Percentiles rank a stretch among this genome's conserved stretches.
phyloP scores from a whole-genome alignment of 148 eudicot species.

The Diospyros lotus region DNA sequence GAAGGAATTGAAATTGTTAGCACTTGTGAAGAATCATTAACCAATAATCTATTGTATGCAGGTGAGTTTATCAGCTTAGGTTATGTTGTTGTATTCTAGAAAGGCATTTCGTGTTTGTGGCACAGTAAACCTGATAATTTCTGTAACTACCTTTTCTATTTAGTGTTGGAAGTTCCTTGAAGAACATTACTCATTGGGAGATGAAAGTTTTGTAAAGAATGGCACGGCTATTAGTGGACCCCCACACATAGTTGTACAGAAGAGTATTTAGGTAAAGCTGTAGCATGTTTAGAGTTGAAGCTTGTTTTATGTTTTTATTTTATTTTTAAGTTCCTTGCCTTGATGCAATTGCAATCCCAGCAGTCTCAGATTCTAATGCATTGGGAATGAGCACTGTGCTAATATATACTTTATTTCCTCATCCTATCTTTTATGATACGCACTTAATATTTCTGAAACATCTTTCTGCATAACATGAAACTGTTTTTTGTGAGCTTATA shows the following conservation, averaged over 20 bases:
- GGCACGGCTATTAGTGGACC: not conserved
- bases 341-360: not conserved
- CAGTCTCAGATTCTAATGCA: not conserved
- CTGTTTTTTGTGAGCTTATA: conserved; percentile 8
- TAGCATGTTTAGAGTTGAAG: not conserved
- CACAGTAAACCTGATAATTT: not conserved
- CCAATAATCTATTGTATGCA: not conserved
- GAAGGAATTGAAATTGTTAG: not conserved
- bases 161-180: not conserved
- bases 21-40: not conserved
- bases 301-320: not conserved
- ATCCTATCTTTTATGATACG: not conserved
- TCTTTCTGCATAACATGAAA: not conserved
- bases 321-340: not conserved
- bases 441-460: not conserved
- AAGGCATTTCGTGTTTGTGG: not conserved
- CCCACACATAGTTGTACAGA: not conserved
- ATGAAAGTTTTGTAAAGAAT: not conserved
- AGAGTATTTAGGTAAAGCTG: conserved; percentile 10
- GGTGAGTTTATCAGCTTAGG: conserved; percentile 12
- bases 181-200: conserved; percentile 5
- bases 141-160: not conserved
- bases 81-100: not conserved
- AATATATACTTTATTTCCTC: not conserved
- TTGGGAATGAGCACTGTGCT: not conserved